Evolutionary conservation across 2,329 filamentous ascomycete genomes (phyloP).

Genomic region (Botrytis hyacinthi): DNA sequence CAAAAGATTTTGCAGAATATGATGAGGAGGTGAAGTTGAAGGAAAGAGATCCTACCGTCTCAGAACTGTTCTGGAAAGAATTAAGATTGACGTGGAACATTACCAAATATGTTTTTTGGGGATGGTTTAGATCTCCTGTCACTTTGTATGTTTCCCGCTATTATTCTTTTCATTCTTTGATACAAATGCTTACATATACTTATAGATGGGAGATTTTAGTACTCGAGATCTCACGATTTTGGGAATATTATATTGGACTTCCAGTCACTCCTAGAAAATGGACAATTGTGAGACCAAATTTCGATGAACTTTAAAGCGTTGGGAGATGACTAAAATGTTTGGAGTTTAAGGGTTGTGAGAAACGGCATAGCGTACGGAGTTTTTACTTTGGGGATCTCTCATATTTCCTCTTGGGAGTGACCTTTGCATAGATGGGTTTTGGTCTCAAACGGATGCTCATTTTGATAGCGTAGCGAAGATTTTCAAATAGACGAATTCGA

Average conservation of each 20-base stretch:
- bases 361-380: constrained; percentile 18
- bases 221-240: constrained; percentile 54
- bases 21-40: constrained; percentile 35
- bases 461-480: neutral
- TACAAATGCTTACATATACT: constrained; percentile 21
- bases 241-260: constrained; percentile 62
- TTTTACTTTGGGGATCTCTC: constrained; percentile 5
- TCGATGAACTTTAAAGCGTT: constrained; percentile 43
- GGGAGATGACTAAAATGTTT: neutral
- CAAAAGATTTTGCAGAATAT: constrained; percentile 45
- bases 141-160: constrained; percentile 57
- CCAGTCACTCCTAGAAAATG: constrained; percentile 56
- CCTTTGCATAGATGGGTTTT: neutral
- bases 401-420: neutral
- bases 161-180: neutral
- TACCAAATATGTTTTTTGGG: constrained; percentile 62
- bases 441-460: neutral
- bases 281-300: constrained; percentile 39
- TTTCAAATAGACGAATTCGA: neutral
- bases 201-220: constrained; percentile 50
- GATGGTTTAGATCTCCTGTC: constrained; percentile 68
- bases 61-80: constrained; percentile 64
- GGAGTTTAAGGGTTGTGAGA: constrained; percentile 1
- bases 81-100: constrained; percentile 60
- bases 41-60: constrained; percentile 42